Conservation (phyloP, 2,329 filamentous ascomycete species). For the Colletotrichum cuscutae region DNA sequence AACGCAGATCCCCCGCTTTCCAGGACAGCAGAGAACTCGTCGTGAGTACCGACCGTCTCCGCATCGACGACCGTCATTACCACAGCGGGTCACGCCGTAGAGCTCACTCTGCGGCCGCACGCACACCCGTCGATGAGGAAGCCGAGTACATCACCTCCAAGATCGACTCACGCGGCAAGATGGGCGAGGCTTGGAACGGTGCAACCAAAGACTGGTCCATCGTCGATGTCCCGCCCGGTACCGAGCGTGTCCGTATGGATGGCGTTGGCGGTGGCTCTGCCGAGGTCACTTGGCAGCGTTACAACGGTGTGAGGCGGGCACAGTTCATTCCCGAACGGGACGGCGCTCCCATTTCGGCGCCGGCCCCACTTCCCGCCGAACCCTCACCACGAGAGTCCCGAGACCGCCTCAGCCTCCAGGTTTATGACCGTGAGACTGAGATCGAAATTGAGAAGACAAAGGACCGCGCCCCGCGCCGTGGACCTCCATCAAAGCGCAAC, state of each 20-base stretch:
- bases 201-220: slow-evolving; percentile 83
- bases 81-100: slow-evolving; percentile 56
- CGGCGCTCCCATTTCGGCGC: slow-evolving; percentile 43
- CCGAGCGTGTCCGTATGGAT: slow-evolving; percentile 84
- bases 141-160: slow-evolving; percentile 68
- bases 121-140: slow-evolving; percentile 65
- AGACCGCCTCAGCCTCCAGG: slow-evolving; percentile 57
- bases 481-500: slow-evolving; percentile 58
- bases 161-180: slow-evolving; percentile 69
- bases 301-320: slow-evolving; percentile 80
- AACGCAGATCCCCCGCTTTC: slow-evolving; percentile 52
- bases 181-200: slow-evolving; percentile 80
- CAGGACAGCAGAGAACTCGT: slow-evolving; percentile 68
- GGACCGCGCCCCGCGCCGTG: slow-evolving; percentile 58
- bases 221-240: slow-evolving; percentile 86
- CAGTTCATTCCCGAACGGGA: slow-evolving; percentile 79
- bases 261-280: slow-evolving; percentile 79
- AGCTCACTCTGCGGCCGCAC: slow-evolving; percentile 61
- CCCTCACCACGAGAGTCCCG: slow-evolving; percentile 45
- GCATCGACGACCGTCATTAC: slow-evolving; percentile 53
- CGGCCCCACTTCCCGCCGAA: slow-evolving; percentile 38
- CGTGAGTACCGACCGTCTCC: slow-evolving; percentile 64
- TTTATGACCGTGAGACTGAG: slow-evolving; percentile 58
- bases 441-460: slow-evolving; percentile 66
- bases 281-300: slow-evolving; percentile 82